Conservation (phyloP, 352 stramenopile genomes). For the Globisporangium iwayamae region DNA sequence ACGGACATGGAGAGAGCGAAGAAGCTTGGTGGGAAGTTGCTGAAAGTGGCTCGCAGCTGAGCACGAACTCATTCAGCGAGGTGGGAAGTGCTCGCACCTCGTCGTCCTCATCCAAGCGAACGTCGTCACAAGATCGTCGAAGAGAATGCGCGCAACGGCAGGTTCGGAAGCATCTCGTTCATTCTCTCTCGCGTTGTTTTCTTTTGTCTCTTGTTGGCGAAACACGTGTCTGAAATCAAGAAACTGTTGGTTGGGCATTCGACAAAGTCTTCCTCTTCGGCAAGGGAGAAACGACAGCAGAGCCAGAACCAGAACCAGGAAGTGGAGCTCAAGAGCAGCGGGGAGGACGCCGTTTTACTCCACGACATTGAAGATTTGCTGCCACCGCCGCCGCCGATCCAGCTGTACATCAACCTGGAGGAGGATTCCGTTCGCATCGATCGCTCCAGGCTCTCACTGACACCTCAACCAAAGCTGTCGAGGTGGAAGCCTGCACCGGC, state of each 20-base stretch:
- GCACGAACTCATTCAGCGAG: constrained; percentile 38
- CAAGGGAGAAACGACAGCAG: not conserved
- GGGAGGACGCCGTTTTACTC: constrained; percentile 38
- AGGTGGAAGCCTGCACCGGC: not conserved
- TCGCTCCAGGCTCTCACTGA: constrained; percentile 34
- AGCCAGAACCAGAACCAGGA: not conserved
- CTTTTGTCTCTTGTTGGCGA: not conserved
- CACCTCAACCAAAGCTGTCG: constrained; percentile 32
- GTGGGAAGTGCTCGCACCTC: constrained; percentile 40
- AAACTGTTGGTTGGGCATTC: not conserved
- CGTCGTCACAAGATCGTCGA: constrained; percentile 20
- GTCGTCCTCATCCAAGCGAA: not conserved
- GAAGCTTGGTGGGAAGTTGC: constrained; percentile 55
- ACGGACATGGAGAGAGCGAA: not conserved
- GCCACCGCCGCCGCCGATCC: constrained; percentile 35
- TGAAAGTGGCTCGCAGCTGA: constrained; percentile 23
- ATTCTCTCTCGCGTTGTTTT: not conserved
- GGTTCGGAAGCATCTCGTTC: not conserved
- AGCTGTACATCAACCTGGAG: constrained; percentile 16
- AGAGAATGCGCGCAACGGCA: constrained; percentile 22
- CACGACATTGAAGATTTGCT: constrained; percentile 66
- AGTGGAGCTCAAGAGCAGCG: constrained; percentile 1
- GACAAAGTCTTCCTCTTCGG: not conserved
- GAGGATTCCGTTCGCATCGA: constrained; percentile 56
- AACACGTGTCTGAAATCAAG: not conserved